Conservation (phyloP, 768 basidiomycete species). For the Lentinula sp. region DNA sequence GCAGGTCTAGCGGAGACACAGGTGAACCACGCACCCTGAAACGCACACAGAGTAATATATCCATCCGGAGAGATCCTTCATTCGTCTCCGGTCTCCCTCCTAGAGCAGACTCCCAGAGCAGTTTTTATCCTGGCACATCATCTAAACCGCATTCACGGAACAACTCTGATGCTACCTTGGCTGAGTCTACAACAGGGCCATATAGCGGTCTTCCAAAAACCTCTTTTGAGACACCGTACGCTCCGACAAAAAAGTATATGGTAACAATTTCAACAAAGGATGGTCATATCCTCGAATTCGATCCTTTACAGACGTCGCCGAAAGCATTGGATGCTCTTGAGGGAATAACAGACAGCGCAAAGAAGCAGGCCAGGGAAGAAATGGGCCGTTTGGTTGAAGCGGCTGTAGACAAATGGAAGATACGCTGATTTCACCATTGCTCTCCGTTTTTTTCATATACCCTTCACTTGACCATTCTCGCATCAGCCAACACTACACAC, state of each 20-base stretch:
- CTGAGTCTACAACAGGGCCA: conserved; percentile 3
- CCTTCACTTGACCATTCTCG: neutral
- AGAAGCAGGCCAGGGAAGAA: conserved; percentile 75
- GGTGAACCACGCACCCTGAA: conserved; percentile 28
- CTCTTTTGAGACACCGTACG: conserved; percentile 5
- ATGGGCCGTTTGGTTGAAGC: conserved; percentile 68
- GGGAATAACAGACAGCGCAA: conserved; percentile 75
- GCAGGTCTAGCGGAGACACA: neutral
- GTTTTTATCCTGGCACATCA: conserved; percentile 31
- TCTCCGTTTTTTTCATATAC: conserved; percentile 1
- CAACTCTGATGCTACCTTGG: conserved; percentile 28
- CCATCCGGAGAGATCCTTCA: conserved; percentile 54
- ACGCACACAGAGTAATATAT: conserved; percentile 51
- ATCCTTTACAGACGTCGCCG: conserved; percentile 72
- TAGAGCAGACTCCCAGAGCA: conserved; percentile 48
- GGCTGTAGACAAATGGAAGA: conserved; percentile 74
- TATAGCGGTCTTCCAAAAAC: neutral
- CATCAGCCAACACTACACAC: neutral
- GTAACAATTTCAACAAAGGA: conserved; percentile 65
- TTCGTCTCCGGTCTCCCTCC: conserved; percentile 36
- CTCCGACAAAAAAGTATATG: conserved; percentile 9
- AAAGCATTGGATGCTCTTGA: conserved; percentile 68
- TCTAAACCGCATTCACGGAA: conserved; percentile 39
- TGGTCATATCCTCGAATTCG: conserved; percentile 79
- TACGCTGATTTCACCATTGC: conserved; percentile 24